These are phyloP conservation scores for Amanita exitialis DNA, from an alignment of 768 basidiomycete species.

Conservation along the genomic window DNA sequence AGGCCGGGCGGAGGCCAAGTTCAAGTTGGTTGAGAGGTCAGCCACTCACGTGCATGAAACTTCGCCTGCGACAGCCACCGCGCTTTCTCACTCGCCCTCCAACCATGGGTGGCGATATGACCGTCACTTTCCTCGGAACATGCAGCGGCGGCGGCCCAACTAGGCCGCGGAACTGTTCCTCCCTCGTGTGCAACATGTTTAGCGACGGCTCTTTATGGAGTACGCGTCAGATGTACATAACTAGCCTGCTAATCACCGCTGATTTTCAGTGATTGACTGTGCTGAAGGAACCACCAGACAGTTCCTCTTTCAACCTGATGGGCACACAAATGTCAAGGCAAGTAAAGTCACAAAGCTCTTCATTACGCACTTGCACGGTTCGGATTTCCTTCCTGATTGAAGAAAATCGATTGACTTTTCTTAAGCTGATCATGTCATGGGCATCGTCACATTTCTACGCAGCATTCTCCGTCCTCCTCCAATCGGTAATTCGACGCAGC, in stretches of 20 bases:
- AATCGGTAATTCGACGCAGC: background rate
- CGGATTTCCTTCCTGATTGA: constrained; percentile 5
- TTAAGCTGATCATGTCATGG: constrained; percentile 66
- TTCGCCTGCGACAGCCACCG: background rate
- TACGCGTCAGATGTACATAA: constrained; percentile 21
- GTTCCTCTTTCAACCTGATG: constrained; percentile 42
- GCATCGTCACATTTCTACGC: constrained; percentile 57
- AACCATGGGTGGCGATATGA: constrained; percentile 32
- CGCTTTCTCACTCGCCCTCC: background rate
- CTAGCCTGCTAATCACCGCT: constrained; percentile 8
- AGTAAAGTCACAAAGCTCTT: constrained; percentile 58
- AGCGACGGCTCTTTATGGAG: constrained; percentile 58
- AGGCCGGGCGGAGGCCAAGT: constrained; percentile 2
- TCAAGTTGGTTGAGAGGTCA: constrained; percentile 11
- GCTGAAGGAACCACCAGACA: constrained; percentile 74
- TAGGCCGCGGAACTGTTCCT: constrained; percentile 66
- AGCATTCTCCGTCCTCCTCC: constrained; percentile 41
- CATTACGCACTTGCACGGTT: constrained; percentile 81
- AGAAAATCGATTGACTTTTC: constrained; percentile 1
- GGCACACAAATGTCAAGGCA: constrained; percentile 24
- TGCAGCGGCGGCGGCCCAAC: constrained; percentile 71
- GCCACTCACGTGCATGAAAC: constrained; percentile 22
- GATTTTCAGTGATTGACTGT: constrained; percentile 64
- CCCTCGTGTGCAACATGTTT: constrained; percentile 50
- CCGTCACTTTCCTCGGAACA: constrained; percentile 67